phyloP scores from a whole-genome alignment of 768 basidiomycete genomes.

The Amanita brunnescens region DNA sequence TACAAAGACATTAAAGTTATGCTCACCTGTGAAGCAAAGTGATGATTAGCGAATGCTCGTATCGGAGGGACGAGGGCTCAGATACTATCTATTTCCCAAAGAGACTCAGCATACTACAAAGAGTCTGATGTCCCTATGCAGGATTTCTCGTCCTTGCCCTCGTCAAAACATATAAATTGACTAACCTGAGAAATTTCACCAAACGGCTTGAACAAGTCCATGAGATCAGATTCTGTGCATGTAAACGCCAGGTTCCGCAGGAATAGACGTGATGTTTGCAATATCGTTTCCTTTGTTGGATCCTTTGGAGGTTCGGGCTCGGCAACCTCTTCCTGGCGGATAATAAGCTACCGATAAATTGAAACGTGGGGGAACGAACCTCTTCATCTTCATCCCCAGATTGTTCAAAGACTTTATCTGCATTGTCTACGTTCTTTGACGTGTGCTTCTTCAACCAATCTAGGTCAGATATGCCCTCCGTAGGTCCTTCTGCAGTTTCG shows the following conservation, averaged over 20 bases:
- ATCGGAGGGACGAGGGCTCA: conserved; percentile 20
- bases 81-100: conserved; percentile 50
- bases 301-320: conserved; percentile 23
- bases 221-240: conserved; percentile 65
- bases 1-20: conserved; percentile 5
- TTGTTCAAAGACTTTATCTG: conserved; percentile 50
- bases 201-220: conserved; percentile 52
- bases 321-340: background rate
- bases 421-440: conserved; percentile 34
- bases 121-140: conserved; percentile 54
- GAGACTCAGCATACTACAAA: conserved; percentile 8
- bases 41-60: conserved; percentile 12
- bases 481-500: conserved; percentile 8
- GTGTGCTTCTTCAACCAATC: conserved; percentile 71
- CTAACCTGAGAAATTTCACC: conserved; percentile 76
- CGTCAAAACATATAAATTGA: background rate
- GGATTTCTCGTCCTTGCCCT: conserved; percentile 32
- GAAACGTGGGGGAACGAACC: conserved; percentile 4
- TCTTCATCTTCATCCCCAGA: conserved; percentile 40
- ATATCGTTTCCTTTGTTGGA: conserved; percentile 43
- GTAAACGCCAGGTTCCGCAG: conserved; percentile 92
- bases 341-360: background rate
- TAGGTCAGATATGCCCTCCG: conserved; percentile 45
- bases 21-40: conserved; percentile 29
- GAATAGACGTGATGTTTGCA: conserved; percentile 75